Percentiles rank a stretch among this genome's conserved stretches.
Evolutionary conservation across 345 rosid species (phyloP).

Genomic region (Brassica napus): Da-Ae NC_063445.1:7828001-7828500

Average conservation of each 20-base stretch:
- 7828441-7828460: slow-evolving; percentile 2
- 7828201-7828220: slow-evolving; percentile 2
- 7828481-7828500: slow-evolving; percentile 15
- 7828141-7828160: slow-evolving; percentile 13
- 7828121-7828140: slow-evolving; percentile 5
- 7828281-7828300: not conserved
- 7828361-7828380: not conserved
- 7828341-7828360: not conserved
- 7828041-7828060: not conserved
- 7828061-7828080: not conserved
- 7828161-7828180: slow-evolving; percentile 17
- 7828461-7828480: slow-evolving; percentile 38
- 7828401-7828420: not conserved
- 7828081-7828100: slow-evolving; percentile 15
- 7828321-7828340: not conserved
- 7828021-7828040: slow-evolving; percentile 1
- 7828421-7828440: not conserved
- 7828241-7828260: not conserved
- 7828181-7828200: slow-evolving; percentile 27
- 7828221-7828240: not conserved
- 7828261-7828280: not conserved
- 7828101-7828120: not conserved
- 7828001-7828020: not conserved
- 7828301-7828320: not conserved
- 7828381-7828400: not conserved